phyloP scores from a whole-genome alignment of 2,329 filamentous ascomycete species.

The Allantophomopsis cytisporea region DNA sequence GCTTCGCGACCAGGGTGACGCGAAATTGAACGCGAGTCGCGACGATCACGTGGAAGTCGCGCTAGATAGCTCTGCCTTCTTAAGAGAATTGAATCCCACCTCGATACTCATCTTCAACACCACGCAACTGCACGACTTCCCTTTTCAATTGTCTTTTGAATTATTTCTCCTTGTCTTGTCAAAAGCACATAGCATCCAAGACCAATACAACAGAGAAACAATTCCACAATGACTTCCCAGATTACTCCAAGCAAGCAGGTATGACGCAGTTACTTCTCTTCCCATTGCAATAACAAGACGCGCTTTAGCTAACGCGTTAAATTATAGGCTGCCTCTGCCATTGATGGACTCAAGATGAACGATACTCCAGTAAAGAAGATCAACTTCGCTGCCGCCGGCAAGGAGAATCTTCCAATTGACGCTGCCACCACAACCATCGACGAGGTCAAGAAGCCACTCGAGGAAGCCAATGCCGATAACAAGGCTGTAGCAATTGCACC shows the following conservation, averaged over 20 bases:
- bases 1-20: slow-evolving; percentile 4
- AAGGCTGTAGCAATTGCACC: slow-evolving; percentile 27
- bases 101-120: neutral
- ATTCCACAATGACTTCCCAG: slow-evolving; percentile 57
- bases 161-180: neutral
- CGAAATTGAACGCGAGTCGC: slow-evolving; percentile 1
- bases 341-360: slow-evolving; percentile 77
- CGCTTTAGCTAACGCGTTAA: slow-evolving; percentile 5
- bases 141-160: too few species aligned
- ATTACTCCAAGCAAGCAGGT: slow-evolving; percentile 65
- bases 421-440: slow-evolving; percentile 33
- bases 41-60: too few species aligned
- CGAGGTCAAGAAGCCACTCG: slow-evolving; percentile 39
- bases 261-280: slow-evolving; percentile 23
- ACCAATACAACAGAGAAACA: slow-evolving; percentile 5
- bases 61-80: too few species aligned
- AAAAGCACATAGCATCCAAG: neutral
- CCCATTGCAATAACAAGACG: slow-evolving; percentile 17
- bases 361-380: slow-evolving; percentile 88
- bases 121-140: slow-evolving; percentile 2
- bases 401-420: slow-evolving; percentile 61
- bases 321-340: slow-evolving; percentile 65
- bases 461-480: slow-evolving; percentile 32
- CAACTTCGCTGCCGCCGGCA: slow-evolving; percentile 58
- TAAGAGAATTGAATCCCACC: too few species aligned